Conservation (phyloP, 148 eudicot genomes). For the Beta vulgaris region DNA sequence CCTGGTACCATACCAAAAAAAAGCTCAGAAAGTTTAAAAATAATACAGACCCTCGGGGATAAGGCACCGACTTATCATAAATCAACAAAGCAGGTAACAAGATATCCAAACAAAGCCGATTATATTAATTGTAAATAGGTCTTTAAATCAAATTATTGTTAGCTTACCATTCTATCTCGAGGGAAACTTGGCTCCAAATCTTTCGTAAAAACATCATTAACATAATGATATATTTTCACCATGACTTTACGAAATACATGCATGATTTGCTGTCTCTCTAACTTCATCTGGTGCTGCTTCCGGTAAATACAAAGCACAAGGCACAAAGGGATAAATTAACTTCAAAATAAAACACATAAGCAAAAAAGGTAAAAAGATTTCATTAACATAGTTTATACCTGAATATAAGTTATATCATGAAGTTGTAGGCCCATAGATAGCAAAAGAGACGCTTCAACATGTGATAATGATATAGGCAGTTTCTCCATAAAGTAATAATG, state of each 20-base stretch:
- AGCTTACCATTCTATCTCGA: not conserved
- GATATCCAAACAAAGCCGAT: too few species aligned
- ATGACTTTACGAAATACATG: conserved; percentile 3
- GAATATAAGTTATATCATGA: conserved; percentile 36
- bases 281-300: conserved; percentile 12
- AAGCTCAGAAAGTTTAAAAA: too few species aligned
- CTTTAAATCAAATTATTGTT: not conserved
- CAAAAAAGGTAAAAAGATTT: not conserved
- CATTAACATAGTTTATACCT: not conserved
- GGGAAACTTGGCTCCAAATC: not conserved
- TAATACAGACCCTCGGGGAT: too few species aligned
- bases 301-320: not conserved
- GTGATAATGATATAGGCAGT: conserved; percentile 49
- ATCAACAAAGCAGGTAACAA: not conserved
- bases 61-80: too few species aligned
- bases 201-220: conserved; percentile 20
- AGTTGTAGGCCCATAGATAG: conserved; percentile 60
- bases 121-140: not conserved
- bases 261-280: conserved; percentile 13
- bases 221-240: not conserved
- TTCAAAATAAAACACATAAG: not conserved
- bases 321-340: not conserved
- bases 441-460: conserved; percentile 56
- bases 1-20: conserved; percentile 24
- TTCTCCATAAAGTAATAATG: conserved; percentile 44